Base-by-base conservation (phyloP, 208 protist species). In the Acanthamoeba lenticulata region DNA sequence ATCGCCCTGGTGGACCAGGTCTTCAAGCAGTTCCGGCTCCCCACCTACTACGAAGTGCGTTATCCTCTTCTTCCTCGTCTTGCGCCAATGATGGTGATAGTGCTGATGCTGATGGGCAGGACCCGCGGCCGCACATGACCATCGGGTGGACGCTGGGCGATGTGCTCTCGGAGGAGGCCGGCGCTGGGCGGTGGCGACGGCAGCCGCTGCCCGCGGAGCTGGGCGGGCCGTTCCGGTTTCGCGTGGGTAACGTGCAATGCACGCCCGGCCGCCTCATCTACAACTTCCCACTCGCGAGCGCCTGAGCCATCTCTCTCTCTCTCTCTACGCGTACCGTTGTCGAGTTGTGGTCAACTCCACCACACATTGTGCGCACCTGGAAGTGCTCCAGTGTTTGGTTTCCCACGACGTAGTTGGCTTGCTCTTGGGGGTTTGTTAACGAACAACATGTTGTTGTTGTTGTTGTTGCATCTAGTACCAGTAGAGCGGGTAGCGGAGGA, bases 81-180 rank as follows among this genome's bases (percentile, higher is more conserved):
- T 62, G 24, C 55, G 24, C 24, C 55, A 15, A n/a, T 62, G 24
- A 15, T 24, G 55, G 19, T 62, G 55, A 62, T 24, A 62, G 15
- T 77, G 24, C 15, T 77, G 67, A 40, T n/a, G n/a, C n/a, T n/a
- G n/a, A n/a, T n/a, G 9, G 38, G 7, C 52, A 91, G 85, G 85
- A 91, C 17, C 85, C 85, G 13, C 29, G 85, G 42, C 85, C 85
- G 17, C 85, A 91, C 42, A 91, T 91, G 85, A 91, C 85, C 1
- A 72, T 91, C 40, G 85, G 85, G 34, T 91, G 85, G 85, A 72
- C 85, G 15, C 19, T 91, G 38, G 85, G 55, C 38, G 57, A 91
- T 47, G 85, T 91, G 38, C 21, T 57, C n/a, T 57, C 44, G 24
- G n/a, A 32, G 24, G 38, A 15, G 45, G 19, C 44, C 77, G 34